Evolutionary conservation across 2,329 filamentous ascomycete species (phyloP), one percentile per base, ranked within the genome.

Genomic region (Fusarium pseudonygamai): DNA sequence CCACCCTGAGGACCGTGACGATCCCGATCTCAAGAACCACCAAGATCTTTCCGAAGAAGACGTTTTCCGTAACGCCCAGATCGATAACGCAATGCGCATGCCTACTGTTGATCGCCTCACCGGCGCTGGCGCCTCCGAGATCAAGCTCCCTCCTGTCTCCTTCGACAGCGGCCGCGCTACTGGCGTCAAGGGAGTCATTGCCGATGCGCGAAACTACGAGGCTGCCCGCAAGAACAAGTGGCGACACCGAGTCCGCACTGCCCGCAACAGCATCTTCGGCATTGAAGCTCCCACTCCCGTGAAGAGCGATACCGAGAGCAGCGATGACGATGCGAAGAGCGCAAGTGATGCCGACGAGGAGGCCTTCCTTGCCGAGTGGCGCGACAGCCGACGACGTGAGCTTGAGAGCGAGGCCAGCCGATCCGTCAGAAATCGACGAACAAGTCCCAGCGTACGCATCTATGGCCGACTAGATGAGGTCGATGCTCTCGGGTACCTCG

Each of bases 401-500:
- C 86, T 98, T 59, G 89, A 94, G 86, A 85, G 85, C 76, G 86
- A 91, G 80, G 84, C 87, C 68, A 87, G 82, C 74, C 80, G 80
- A 71, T 82, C 87, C 75, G 86, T 90, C 55, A 87, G 88, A 70
- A 93, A 87, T 71, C 87, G 93, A 78, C 90, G 91, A 78, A 92
- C 90, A 59, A 96, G 92, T 80, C 94, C 94, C 2, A 95, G 92
- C 77, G 89, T 93, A 72, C 87, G 93, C 73, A 87, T 92, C 65
- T 98, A 93, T 80, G 96, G 96, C 28, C 89, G 88, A 18, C 85
- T 98, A 71, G 92, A 95, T 70, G 88, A 90, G 67, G 96, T 98
- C 3, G 95, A 98, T 85, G 96, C 94, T 13, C 86, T 93, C 73
- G 96, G 95, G 24, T 99, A 97, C 78, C 88, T 99, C n/a, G 95